Percentiles rank a stretch among this genome's conserved stretches.
These are phyloP conservation scores for Cercospora zeae-maydis DNA, from an alignment of 2,329 filamentous ascomycete species.

Conservation along the genomic window DNA sequence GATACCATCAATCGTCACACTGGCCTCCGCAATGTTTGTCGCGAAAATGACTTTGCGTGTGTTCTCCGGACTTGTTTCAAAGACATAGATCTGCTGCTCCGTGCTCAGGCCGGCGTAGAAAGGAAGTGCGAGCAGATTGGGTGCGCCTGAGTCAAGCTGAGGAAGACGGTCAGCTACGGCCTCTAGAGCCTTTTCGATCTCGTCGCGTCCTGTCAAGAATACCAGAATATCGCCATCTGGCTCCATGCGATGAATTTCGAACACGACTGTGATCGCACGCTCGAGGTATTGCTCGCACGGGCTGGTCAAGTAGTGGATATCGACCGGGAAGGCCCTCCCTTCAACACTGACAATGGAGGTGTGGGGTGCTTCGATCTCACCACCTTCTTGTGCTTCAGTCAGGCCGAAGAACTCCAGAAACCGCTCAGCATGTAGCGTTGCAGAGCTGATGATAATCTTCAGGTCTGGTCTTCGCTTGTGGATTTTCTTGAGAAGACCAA, in stretches of 20 bases:
- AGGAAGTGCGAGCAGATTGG: conserved; percentile 66
- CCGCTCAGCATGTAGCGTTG: conserved; percentile 83
- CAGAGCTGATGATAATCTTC: conserved; percentile 86
- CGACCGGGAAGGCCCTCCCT: conserved; percentile 83
- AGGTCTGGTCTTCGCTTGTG: conserved; percentile 73
- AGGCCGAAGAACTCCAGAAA: conserved; percentile 75
- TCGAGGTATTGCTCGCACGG: conserved; percentile 86
- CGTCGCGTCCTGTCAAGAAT: conserved; percentile 88
- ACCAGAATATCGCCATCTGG: conserved; percentile 81
- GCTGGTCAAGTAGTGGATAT: conserved; percentile 73
- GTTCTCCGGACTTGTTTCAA: conserved; percentile 75
- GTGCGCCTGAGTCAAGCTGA: conserved; percentile 57
- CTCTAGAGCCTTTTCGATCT: conserved; percentile 81
- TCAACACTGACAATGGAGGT: conserved; percentile 77
- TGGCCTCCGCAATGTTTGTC: conserved; percentile 95
- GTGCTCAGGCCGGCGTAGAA: conserved; percentile 85
- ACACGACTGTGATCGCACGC: conserved; percentile 73
- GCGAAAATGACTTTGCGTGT: conserved; percentile 88
- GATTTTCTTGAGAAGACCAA: conserved; percentile 91
- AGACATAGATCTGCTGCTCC: conserved; percentile 93
- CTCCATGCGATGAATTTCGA: conserved; percentile 82
- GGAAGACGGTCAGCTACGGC: conserved; percentile 69
- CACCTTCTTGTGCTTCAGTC: conserved; percentile 37
- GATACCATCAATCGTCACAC: conserved; percentile 88
- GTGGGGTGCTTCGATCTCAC: conserved; percentile 29